Evolutionary conservation across 768 basidiomycete species (phyloP).

Genomic region (Rhodotorula babjevae): DNA sequence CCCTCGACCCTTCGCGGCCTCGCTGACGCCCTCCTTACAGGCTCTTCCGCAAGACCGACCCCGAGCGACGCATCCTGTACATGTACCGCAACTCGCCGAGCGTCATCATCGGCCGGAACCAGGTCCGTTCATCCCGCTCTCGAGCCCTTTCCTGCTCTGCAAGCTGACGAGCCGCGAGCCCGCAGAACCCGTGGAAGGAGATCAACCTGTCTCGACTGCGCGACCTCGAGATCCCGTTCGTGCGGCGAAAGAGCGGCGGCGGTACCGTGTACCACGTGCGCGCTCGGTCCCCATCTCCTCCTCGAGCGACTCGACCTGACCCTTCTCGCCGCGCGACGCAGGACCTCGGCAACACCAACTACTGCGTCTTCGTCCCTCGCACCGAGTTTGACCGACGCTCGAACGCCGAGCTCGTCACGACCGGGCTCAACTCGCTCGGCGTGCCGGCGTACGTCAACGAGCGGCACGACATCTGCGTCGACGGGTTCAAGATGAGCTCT

Average conservation of each 20-base stretch:
- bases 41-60: conserved; percentile 72
- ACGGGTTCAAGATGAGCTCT: conserved; percentile 75
- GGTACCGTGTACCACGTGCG: conserved; percentile 94
- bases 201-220: conserved; percentile 66
- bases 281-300: conserved; percentile 19
- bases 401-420: conserved; percentile 70
- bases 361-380: conserved; percentile 84
- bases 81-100: conserved; percentile 83
- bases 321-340: conserved; percentile 45
- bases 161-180: no score
- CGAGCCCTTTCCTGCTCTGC: no score
- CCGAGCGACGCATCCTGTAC: conserved; percentile 66
- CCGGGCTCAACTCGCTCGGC: conserved; percentile 70
- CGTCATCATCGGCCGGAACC: conserved; percentile 89
- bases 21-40: conserved; percentile 47
- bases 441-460: conserved; percentile 73
- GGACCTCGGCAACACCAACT: conserved; percentile 97
- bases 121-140: conserved; percentile 45
- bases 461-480: conserved; percentile 84
- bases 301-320: no score
- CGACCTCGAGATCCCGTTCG: conserved; percentile 61
- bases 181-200: conserved; percentile 93
- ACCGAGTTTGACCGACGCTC: conserved; percentile 68
- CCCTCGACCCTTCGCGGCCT: background rate
- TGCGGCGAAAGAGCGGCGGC: conserved; percentile 83